These are phyloP conservation scores for Sugiyamaella chiloensis DNA, from an alignment of 805 yeast genomes.

Conservation along the genomic window DNA sequence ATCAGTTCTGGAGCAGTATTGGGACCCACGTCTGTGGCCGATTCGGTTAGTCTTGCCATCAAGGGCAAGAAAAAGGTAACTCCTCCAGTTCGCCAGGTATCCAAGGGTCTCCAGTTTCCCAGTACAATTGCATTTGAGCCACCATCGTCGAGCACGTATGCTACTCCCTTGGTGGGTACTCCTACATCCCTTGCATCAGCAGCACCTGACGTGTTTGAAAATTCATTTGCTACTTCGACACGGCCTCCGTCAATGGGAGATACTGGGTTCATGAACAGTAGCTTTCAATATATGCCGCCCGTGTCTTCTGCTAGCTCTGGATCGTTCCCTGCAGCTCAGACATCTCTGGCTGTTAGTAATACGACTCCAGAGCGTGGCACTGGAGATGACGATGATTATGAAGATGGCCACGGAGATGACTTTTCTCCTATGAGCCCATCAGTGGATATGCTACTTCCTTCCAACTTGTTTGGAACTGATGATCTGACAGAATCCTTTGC, in stretches of 20 bases:
- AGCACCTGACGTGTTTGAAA: neutral
- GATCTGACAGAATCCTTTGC: constrained; percentile 26
- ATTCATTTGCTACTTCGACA: neutral
- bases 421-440: constrained; percentile 35
- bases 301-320: neutral
- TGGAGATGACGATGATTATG: neutral
- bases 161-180: neutral
- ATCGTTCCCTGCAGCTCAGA: neutral
- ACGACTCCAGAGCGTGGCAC: neutral
- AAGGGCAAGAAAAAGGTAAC: constrained; percentile 10
- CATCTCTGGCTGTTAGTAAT: constrained; percentile 6
- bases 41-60: constrained; percentile 5
- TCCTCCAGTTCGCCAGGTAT: constrained; percentile 8
- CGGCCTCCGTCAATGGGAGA: neutral
- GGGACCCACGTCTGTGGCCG: constrained; percentile 5
- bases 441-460: constrained; percentile 37
- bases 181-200: neutral
- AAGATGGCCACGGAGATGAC: too few relatives aligned
- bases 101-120: constrained; percentile 5
- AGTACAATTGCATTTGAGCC: constrained; percentile 5
- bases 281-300: too few relatives aligned
- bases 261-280: too few relatives aligned
- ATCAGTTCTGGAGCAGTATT: neutral
- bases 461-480: constrained; percentile 32
- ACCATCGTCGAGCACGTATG: neutral